These are phyloP conservation scores for Leccinum fallax DNA, from an alignment of 1,284 basidiomycete species.

Conservation along the genomic window DNA sequence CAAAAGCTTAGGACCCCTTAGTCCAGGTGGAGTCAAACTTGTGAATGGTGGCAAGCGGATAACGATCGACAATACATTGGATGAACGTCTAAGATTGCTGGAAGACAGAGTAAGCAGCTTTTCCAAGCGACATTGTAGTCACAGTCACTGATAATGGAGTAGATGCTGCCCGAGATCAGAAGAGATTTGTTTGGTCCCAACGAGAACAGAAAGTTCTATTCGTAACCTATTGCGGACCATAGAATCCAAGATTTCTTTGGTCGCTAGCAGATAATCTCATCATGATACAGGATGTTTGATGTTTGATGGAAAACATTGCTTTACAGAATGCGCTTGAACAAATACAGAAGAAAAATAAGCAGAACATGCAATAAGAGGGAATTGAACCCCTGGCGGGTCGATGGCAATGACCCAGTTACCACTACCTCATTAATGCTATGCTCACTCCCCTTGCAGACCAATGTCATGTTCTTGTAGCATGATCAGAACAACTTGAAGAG, in stretches of 20 bases:
- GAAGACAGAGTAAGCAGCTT: conserved; percentile 76
- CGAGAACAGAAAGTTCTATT: conserved; percentile 86
- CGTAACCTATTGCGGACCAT: conserved; percentile 34
- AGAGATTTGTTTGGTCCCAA: conserved; percentile 84
- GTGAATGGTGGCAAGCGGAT: conserved; percentile 75
- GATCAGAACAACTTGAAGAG: too few relatives aligned
- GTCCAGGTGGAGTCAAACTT: conserved; percentile 85
- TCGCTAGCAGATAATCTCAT: too few relatives aligned
- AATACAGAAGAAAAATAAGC: too few relatives aligned
- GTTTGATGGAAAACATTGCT: too few relatives aligned
- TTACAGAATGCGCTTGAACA: too few relatives aligned
- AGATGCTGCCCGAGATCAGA: conserved; percentile 94
- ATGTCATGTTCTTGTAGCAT: too few relatives aligned
- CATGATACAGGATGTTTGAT: too few relatives aligned
- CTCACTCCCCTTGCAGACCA: too few relatives aligned
- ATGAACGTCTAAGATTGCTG: conserved; percentile 82
- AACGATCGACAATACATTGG: conserved; percentile 89
- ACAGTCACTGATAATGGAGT: conserved; percentile 6
- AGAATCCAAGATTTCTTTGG: too few relatives aligned
- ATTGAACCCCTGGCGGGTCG: too few relatives aligned
- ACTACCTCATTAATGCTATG: too few relatives aligned
- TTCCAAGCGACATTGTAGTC: neutral
- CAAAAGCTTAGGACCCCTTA: conserved; percentile 3
- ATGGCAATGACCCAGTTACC: conserved; percentile 27
- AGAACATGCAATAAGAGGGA: too few relatives aligned